Conservation (phyloP, 208 protist species). For the Wallacemonas sp. region DNA sequence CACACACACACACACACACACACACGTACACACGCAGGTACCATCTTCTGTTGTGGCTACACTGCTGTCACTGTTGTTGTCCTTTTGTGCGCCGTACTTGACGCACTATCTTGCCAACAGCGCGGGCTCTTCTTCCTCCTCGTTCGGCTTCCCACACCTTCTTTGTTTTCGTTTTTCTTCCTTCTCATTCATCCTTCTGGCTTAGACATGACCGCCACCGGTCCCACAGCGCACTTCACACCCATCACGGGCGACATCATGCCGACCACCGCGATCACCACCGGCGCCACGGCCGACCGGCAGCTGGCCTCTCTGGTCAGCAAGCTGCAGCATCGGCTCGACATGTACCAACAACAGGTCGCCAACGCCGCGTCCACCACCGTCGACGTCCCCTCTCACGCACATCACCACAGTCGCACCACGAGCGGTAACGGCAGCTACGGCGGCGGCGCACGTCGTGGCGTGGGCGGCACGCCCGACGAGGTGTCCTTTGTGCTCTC, state of each 20-base stretch:
- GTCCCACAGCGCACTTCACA: background rate
- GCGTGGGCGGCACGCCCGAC: background rate
- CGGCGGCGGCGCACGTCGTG: background rate
- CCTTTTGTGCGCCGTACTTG: too few species aligned
- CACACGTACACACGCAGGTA: too few species aligned
- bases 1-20: background rate
- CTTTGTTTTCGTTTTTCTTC: too few species aligned
- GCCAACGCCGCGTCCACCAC: background rate
- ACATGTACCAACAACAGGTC: background rate
- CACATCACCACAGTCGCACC: conserved; percentile 2
- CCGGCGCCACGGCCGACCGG: background rate
- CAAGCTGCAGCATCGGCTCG: conserved; percentile 7
- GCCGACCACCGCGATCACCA: background rate
- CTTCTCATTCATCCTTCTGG: background rate
- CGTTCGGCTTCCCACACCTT: too few species aligned
- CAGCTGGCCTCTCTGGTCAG: background rate
- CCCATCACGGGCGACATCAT: background rate
- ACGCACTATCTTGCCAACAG: too few species aligned
- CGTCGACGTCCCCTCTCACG: too few species aligned
- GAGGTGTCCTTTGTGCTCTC: conserved; percentile 6
- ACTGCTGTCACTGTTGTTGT: too few species aligned
- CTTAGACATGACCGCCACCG: background rate
- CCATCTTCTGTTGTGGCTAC: too few species aligned
- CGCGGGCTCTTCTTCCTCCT: too few species aligned
- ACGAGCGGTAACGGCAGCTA: conserved; percentile 1